Base-by-base conservation (phyloP, 306 rosid genomes). In the Carpinus fangiana region DNA sequence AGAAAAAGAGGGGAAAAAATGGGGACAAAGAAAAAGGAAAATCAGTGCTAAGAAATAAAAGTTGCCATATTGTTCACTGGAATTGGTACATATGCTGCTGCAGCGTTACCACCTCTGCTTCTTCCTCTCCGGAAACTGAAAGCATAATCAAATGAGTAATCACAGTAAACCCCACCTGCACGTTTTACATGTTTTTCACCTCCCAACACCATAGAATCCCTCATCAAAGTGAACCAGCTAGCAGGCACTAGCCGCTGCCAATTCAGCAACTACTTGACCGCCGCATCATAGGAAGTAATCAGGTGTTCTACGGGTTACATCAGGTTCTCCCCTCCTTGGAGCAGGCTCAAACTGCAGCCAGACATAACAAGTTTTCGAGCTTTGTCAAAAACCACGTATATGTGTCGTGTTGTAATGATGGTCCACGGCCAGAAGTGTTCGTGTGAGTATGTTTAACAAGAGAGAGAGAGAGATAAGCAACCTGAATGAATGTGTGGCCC, bases 251-350 rank as follows among this genome's bases (percentile, higher is more conserved):
- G 83, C 84, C 45, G 61, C 83, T 52, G 79, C 65, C 14, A 76
- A 73, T 70, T 85, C 81, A 64, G 88, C 88, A 61, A 76, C 87
- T 76, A 81, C 52, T 70, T 57, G 50, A 64, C 34, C 34, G 73
- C 50, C 52, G 73, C 62, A 79, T 92, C 86, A 94, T 83, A 92
- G 90, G 89, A 94, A 94, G 77, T 94, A 92, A 83, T 94, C 96
- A 53, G 97, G 98, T 66, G 98, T 92, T 88, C 97, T 90, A 83
- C 98, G 83, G 52, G 97, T 90, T 68, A 92, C 97, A 77, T 94
- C 98, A 48, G 98, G 98, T 79, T 92, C 98, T 75, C 98, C 97
- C 85, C 98, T 92, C 92, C 98, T 94, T 16, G 98, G 98, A 74
- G 98, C 97, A 23, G 97, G 97, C 87, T 94, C 97, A 82, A 94